Percentiles rank a stretch among this genome's conserved stretches.
Conservation (phyloP, 768 basidiomycete species). For the Porpolomopsis calyptriformis region DNA sequence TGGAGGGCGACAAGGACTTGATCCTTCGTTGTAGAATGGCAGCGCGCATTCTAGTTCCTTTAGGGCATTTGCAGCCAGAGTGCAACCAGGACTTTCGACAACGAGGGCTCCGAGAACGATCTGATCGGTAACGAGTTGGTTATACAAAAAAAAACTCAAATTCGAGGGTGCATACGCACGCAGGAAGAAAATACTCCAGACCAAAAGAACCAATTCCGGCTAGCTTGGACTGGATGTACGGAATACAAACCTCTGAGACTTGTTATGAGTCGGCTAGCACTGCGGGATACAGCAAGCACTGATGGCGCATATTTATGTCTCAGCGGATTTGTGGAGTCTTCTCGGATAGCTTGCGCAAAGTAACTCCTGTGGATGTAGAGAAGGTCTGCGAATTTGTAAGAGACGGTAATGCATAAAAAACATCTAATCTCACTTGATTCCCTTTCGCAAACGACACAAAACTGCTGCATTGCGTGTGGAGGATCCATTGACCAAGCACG, state of each 20-base stretch:
- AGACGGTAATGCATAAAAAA: background rate
- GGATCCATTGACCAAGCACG: constrained; percentile 31
- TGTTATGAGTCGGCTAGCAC: constrained; percentile 33
- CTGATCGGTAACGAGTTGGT: constrained; percentile 16
- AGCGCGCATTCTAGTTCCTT: constrained; percentile 27
- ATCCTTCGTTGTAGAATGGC: constrained; percentile 34
- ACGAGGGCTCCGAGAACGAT: constrained; percentile 37
- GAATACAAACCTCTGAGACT: constrained; percentile 28
- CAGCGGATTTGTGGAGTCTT: constrained; percentile 32
- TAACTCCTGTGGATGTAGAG: constrained; percentile 40
- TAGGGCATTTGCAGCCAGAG: constrained; percentile 30
- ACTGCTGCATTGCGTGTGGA: constrained; percentile 35
- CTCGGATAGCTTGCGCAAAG: constrained; percentile 36
- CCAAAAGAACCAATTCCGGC: constrained; percentile 42
- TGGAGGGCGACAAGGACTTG: constrained; percentile 26
- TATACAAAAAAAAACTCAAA: background rate
- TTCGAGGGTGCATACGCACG: constrained; percentile 21
- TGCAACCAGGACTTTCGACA: constrained; percentile 35
- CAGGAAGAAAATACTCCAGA: constrained; percentile 38
- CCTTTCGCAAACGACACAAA: constrained; percentile 27
- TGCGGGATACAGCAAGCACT: constrained; percentile 33
- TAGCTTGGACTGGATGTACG: constrained; percentile 24
- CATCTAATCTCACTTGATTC: constrained; percentile 34
- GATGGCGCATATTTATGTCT: constrained; percentile 35
- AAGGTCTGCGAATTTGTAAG: constrained; percentile 21